Percentiles rank a stretch among this genome's conserved stretches.
These are phyloP conservation scores for Cavenderia fasciculata DNA, from an alignment of 78 protist genomes.

Conservation along the genomic window DNA sequence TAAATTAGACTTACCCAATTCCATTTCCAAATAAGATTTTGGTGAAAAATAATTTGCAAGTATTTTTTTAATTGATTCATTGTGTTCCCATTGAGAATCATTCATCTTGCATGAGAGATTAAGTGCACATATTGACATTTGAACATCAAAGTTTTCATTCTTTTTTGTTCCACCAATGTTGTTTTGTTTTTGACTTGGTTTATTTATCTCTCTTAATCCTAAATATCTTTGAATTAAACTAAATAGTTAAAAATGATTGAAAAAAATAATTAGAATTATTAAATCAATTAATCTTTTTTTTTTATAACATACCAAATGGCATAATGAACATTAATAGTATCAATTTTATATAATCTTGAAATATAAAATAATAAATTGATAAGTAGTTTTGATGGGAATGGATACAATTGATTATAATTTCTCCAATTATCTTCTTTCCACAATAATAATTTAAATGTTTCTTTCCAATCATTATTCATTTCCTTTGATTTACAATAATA, in stretches of 20 bases:
- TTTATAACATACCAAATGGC: slow-evolving; percentile 26
- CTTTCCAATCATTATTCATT: slow-evolving; percentile 7
- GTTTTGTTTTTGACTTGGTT: background rate
- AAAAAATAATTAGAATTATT: background rate
- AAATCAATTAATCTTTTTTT: background rate
- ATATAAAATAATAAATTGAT: slow-evolving; percentile 8
- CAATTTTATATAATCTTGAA: background rate
- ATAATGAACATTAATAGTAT: slow-evolving; percentile 58
- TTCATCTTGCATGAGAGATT: slow-evolving; percentile 35
- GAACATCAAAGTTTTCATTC: background rate
- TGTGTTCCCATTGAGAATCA: background rate
- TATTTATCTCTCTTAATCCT: slow-evolving; percentile 42
- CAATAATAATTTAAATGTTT: background rate
- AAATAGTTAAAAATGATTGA: background rate
- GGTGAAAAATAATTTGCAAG: background rate
- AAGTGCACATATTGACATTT: slow-evolving; percentile 40
- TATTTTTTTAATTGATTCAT: background rate
- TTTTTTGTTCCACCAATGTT: background rate
- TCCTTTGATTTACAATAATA: too few relatives aligned
- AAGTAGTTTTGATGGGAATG: slow-evolving; percentile 20
- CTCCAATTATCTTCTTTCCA: slow-evolving; percentile 45
- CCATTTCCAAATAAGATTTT: background rate
- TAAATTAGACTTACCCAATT: background rate
- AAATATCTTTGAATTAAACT: slow-evolving; percentile 63
- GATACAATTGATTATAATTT: slow-evolving; percentile 33